Percentiles rank a stretch among this genome's conserved stretches.
Conservation (phyloP, 768 basidiomycete species). For the Kondoa subrosea region DNA sequence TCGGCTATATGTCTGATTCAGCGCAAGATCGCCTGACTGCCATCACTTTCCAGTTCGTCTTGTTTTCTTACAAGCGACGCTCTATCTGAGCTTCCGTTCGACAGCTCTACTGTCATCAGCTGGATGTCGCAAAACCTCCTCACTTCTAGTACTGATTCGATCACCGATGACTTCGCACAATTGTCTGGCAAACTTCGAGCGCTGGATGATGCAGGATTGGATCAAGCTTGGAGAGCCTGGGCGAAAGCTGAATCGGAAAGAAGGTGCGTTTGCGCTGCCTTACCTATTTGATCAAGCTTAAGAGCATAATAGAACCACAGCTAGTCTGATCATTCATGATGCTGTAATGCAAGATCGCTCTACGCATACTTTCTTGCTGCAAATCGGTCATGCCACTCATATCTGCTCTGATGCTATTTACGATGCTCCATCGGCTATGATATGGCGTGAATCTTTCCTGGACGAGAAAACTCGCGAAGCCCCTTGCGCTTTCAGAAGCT, state of each 20-base stretch:
- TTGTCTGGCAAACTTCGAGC: background rate
- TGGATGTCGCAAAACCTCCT: background rate
- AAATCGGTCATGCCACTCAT: background rate
- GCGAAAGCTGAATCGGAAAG: background rate
- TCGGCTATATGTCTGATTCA: background rate
- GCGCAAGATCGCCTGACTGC: background rate
- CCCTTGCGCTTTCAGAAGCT: background rate
- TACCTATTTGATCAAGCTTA: background rate
- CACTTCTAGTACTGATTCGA: background rate
- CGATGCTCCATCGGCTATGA: background rate
- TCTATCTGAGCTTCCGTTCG: background rate
- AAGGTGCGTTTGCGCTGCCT: background rate
- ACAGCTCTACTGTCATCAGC: background rate
- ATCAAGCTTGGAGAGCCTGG: background rate
- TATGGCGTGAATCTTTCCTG: background rate
- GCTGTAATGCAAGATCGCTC: background rate
- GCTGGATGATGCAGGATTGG: background rate
- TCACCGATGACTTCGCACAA: background rate
- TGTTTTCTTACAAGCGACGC: background rate
- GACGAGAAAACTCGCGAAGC: background rate
- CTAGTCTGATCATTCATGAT: background rate
- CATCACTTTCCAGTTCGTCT: background rate
- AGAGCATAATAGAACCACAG: background rate
- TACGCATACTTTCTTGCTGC: background rate
- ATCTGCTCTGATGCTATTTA: background rate